Conservation (phyloP, 495 filamentous ascomycete genomes). For the Trichoderma virens region DNA sequence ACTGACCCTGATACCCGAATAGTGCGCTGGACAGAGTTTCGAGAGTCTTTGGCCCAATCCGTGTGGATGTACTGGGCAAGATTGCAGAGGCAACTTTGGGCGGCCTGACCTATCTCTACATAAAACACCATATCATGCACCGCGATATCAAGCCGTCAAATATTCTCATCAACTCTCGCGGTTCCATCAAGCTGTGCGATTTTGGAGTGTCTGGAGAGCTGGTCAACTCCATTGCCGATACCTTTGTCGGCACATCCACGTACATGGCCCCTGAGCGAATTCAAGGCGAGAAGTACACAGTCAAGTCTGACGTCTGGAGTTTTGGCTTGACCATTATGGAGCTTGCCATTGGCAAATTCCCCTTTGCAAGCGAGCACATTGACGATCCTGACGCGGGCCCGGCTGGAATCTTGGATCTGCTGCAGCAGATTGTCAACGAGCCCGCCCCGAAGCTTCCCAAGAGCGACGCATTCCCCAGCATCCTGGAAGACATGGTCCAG, state of each 20-base stretch:
- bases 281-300: conserved; percentile 90
- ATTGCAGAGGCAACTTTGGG: conserved; percentile 95
- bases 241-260: conserved; percentile 95
- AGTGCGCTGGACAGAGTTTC: conserved; percentile 95
- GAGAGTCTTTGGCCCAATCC: conserved; percentile 85
- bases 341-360: conserved; percentile 91
- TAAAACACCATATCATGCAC: conserved; percentile 93
- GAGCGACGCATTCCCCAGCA: conserved; percentile 91
- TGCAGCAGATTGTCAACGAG: conserved; percentile 97
- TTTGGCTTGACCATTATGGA: conserved; percentile 96
- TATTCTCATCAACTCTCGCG: conserved; percentile 86
- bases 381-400: conserved; percentile 63
- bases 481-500: conserved; percentile 92
- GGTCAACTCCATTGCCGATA: conserved; percentile 94
- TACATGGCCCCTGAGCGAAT: conserved; percentile 99
- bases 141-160: conserved; percentile 98
- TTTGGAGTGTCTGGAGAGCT: conserved; percentile 96
- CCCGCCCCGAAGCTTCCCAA: conserved; percentile 87
- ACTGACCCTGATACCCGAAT: conserved; percentile 11
- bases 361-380: conserved; percentile 68
- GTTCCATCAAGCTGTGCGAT: conserved; percentile 94
- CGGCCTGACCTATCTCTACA: conserved; percentile 90
- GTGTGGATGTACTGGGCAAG: conserved; percentile 98
- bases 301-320: conserved; percentile 98
- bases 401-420: conserved; percentile 88